Evolutionary conservation across 2,329 filamentous ascomycete species (phyloP).

Genomic region (Zymoseptoria brevis): DNA sequence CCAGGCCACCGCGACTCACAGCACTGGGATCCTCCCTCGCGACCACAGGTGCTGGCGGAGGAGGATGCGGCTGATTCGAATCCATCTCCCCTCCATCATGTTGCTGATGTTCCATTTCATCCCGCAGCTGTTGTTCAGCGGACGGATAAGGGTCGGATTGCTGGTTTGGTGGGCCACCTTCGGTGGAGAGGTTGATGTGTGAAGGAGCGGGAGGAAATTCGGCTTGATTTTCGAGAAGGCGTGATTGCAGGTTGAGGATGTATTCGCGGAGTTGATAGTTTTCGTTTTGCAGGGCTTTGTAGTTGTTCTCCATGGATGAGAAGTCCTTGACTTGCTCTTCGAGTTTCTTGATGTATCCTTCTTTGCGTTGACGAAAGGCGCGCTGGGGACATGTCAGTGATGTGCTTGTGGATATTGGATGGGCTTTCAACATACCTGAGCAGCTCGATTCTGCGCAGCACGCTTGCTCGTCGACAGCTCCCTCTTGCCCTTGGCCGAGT

Average conservation of each 20-base stretch:
- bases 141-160: conserved; percentile 14
- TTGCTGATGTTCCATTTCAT: conserved; percentile 15
- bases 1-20: conserved; percentile 17
- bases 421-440: conserved; percentile 61
- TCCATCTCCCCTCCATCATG: neutral
- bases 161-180: conserved; percentile 2
- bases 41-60: conserved; percentile 15
- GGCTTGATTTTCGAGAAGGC: conserved; percentile 72
- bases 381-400: conserved; percentile 49
- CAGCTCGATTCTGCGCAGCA: conserved; percentile 91
- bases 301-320: conserved; percentile 64
- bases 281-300: conserved; percentile 74
- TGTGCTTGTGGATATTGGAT: neutral
- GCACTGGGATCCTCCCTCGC: conserved; percentile 12
- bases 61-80: neutral
- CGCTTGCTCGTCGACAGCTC: conserved; percentile 93
- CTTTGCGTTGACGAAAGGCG: conserved; percentile 94
- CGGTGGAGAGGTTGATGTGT: conserved; percentile 57
- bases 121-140: conserved; percentile 17
- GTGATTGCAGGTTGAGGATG: conserved; percentile 80
- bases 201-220: conserved; percentile 78
- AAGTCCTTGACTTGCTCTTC: conserved; percentile 87
- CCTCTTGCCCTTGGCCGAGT: conserved; percentile 69
- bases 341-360: conserved; percentile 95
- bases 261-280: conserved; percentile 90